Evolutionary conservation across 768 basidiomycete genomes (phyloP), one percentile per base, ranked within the genome.

Genomic region (Saitozyma sp.): DNA sequence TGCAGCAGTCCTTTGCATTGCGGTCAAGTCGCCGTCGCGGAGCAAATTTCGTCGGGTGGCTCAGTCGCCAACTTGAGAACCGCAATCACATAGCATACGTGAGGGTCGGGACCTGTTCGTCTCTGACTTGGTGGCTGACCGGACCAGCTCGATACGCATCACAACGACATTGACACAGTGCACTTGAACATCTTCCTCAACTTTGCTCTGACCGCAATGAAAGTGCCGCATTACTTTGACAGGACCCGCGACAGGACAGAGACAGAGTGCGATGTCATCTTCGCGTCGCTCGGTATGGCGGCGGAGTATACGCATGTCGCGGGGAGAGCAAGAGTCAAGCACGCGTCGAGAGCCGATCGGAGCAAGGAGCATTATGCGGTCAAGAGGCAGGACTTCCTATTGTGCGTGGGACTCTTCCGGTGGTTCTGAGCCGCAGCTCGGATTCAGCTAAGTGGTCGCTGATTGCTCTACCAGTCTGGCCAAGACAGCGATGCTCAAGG

Each of bases 171-270:
- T 16, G 71, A 83, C 48, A 84, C 83, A 1, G 85, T 92, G 9
- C 85, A 89, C 77, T 76, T 86, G 57, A 99, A 97, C 78, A 83
- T 95, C 11, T 96, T 92, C 77, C 89, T 92, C 75, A 90, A 88
- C 71, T 89, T 93, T 73, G 78, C 90, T 39, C 78, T 96, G 49
- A 83, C 86, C 3, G 91, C 89, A 0, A 87, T 92, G 83, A 95
- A 91, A 80, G 89, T 92, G 84, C 87, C 91, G 62, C 83, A 85
- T 56, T 96, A 97, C 75, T 80, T 97, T 41, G 83, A 84, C 29
- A 29, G 29, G 5, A 29, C 29, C 29, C 29, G 29, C 4, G 17
- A 16, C 29, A 13, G 49, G 39, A 6, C 10, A 20, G 14, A 40
- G 11, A 46, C 37, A 53, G 42, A 40, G 42, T 13, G 51, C 16